phyloP scores from a whole-genome alignment of 2,329 filamentous ascomycete genomes.

The Coniochaeta prunicola region DNA sequence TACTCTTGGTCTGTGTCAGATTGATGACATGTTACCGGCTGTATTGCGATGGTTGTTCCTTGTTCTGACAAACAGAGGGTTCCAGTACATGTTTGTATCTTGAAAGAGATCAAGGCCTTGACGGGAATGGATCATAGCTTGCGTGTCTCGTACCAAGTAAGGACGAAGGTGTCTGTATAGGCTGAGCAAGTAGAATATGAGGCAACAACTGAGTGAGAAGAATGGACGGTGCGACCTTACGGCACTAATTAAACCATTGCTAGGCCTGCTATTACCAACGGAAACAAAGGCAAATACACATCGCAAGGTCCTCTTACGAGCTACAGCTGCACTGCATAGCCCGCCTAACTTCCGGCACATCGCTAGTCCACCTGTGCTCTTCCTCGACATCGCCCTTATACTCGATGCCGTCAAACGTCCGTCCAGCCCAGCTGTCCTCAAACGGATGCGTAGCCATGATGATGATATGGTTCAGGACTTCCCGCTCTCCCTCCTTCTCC shows the following conservation, averaged over 20 bases:
- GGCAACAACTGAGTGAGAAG: too few species aligned
- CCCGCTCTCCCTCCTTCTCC: conserved; percentile 74
- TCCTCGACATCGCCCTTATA: conserved; percentile 59
- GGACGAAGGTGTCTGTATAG: too few species aligned
- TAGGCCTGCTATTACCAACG: background rate
- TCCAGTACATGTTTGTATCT: too few species aligned
- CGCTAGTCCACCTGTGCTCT: conserved; percentile 75
- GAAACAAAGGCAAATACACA: background rate
- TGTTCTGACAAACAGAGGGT: too few species aligned
- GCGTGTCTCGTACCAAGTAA: too few species aligned
- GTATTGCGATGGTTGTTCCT: too few species aligned
- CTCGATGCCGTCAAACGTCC: conserved; percentile 36
- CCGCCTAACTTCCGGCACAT: conserved; percentile 70
- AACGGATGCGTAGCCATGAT: conserved; percentile 81
- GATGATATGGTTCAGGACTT: conserved; percentile 71
- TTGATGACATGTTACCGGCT: too few species aligned
- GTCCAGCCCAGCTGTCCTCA: conserved; percentile 63
- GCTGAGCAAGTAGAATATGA: too few species aligned
- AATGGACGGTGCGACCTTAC: background rate
- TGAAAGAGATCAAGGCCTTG: too few species aligned
- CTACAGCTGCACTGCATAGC: conserved; percentile 95
- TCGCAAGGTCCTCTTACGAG: conserved; percentile 44
- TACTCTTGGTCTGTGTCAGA: background rate
- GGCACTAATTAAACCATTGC: background rate
- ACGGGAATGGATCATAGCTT: too few species aligned